Conservation (phyloP, 352 stramenopile species). For the Globisporangium okanoganense region DNA sequence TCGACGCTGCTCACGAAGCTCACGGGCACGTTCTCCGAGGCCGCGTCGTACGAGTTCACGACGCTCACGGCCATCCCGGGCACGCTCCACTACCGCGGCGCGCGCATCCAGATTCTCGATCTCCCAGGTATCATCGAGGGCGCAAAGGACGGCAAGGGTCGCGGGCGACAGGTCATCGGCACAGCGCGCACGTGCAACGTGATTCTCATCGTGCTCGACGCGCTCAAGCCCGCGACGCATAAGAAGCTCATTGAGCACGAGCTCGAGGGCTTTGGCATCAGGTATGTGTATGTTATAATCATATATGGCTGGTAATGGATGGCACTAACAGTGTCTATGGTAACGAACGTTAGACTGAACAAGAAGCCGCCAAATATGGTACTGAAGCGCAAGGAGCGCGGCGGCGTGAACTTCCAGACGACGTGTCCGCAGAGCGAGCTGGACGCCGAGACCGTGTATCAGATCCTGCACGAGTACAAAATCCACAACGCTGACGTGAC, state of each 20-base stretch:
- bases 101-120: conserved; percentile 87
- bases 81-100: conserved; percentile 95
- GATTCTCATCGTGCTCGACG: conserved; percentile 98
- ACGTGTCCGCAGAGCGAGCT: conserved; percentile 91
- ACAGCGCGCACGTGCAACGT: conserved; percentile 97
- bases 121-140: conserved; percentile 98
- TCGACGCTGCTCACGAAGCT: conserved; percentile 96
- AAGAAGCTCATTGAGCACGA: conserved; percentile 99
- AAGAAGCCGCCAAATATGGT: conserved; percentile 96
- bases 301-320: too few species aligned
- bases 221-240: conserved; percentile 96
- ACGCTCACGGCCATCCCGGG: conserved; percentile 98
- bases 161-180: conserved; percentile 96
- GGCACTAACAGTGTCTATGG: not conserved
- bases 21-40: conserved; percentile 95
- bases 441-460: conserved; percentile 91
- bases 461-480: conserved; percentile 98
- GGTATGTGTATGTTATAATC: too few species aligned
- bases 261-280: conserved; percentile 98
- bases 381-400: conserved; percentile 95
- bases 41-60: conserved; percentile 98
- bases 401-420: conserved; percentile 97
- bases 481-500: conserved; percentile 98
- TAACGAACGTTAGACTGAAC: conserved; percentile 92
- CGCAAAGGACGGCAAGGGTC: conserved; percentile 96